These are phyloP conservation scores for Glebionis coronaria DNA, from an alignment of 129 eudicot genomes.

Conservation along the genomic window DNA sequence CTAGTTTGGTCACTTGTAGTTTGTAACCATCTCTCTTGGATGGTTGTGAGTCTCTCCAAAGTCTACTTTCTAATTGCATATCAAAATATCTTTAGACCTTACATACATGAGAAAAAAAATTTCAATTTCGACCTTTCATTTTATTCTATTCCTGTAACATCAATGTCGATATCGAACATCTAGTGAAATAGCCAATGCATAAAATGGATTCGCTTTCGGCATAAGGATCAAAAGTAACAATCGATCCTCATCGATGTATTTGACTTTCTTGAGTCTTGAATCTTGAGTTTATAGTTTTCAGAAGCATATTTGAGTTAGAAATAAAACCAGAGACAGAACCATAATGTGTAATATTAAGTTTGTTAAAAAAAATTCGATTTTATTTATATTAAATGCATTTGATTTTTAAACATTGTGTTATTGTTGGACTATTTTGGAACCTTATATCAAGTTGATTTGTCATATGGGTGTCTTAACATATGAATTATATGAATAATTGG, in stretches of 20 bases:
- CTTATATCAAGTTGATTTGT: constrained; percentile 14
- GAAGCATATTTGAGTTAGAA: not conserved
- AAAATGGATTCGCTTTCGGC: constrained; percentile 24
- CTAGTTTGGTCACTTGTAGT: constrained; percentile 26
- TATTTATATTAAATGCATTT: too few relatives aligned
- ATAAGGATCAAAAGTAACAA: not conserved
- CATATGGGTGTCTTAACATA: constrained; percentile 21
- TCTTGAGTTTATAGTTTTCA: too few relatives aligned
- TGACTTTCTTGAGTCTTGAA: not conserved
- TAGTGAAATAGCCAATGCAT: constrained; percentile 3
- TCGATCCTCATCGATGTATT: not conserved
- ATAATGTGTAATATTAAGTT: too few relatives aligned
- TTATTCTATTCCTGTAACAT: constrained; percentile 12
- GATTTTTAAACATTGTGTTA: too few relatives aligned
- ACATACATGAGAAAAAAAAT: not conserved
- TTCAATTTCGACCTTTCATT: constrained; percentile 13
- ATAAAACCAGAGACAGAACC: too few relatives aligned
- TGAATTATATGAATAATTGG: constrained; percentile 14
- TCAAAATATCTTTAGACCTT: constrained; percentile 18
- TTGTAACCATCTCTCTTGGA: constrained; percentile 33
- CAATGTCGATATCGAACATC: constrained; percentile 11
- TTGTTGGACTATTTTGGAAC: constrained; percentile 19
- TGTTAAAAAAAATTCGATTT: too few relatives aligned
- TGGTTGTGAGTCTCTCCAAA: constrained; percentile 28
- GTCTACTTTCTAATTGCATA: constrained; percentile 1